A percentile compares a stretch with the other conserved stretches of the same genome.
Conservation (phyloP, 2,329 filamentous ascomycete species). For the Xylaria sp. region DNA sequence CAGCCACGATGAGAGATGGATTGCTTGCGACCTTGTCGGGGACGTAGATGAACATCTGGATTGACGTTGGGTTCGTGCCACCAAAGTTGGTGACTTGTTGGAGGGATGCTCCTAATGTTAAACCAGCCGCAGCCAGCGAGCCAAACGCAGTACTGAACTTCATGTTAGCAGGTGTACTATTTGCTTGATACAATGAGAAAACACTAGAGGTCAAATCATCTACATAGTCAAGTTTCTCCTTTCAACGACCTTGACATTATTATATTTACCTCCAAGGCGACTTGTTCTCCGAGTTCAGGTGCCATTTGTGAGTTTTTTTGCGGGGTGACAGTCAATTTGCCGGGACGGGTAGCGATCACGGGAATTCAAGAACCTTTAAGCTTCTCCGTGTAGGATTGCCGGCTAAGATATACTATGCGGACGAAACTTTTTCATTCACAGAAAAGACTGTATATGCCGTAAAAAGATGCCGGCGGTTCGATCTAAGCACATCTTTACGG, state of each 20-base stretch:
- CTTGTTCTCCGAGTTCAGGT: background rate
- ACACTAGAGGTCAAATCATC: background rate
- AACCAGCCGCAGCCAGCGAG: conserved; percentile 19
- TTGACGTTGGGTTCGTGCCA: conserved; percentile 55
- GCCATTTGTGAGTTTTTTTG: background rate
- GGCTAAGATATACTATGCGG: background rate
- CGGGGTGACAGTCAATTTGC: background rate
- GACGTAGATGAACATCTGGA: conserved; percentile 58
- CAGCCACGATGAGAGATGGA: conserved; percentile 42
- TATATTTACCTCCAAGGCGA: background rate
- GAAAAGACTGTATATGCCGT: too few species aligned
- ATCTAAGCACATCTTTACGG: background rate
- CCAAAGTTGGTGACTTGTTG: conserved; percentile 55
- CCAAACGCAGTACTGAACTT: conserved; percentile 13
- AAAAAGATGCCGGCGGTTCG: background rate
- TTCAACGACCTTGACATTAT: background rate
- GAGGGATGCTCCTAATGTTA: conserved; percentile 27
- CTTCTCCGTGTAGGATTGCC: background rate
- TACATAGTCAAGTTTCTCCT: background rate
- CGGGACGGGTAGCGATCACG: background rate
- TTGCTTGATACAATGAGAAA: background rate
- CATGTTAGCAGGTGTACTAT: conserved; percentile 14
- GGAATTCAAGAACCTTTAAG: background rate
- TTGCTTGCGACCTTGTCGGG: conserved; percentile 51
- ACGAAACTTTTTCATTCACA: background rate